Percentiles rank a stretch among this genome's conserved stretches.
phyloP scores from a whole-genome alignment of 345 rosid species.

The Arabidopsis suecica region DNA sequence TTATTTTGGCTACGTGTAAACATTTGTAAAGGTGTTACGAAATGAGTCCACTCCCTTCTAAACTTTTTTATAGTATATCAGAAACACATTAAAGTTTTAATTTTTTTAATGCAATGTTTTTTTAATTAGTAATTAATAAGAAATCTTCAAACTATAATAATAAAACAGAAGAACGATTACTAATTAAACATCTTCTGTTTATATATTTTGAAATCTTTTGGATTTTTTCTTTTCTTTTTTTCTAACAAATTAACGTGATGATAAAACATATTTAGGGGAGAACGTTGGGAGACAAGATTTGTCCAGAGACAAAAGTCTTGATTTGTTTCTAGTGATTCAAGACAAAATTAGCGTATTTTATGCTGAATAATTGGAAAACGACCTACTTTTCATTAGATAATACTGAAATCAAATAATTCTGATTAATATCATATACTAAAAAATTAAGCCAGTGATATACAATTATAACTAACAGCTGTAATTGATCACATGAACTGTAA shows the following conservation, averaged over 20 bases:
- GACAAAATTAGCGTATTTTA: constrained; percentile 23
- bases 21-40: constrained; percentile 21
- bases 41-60: background rate
- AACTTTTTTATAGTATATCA: background rate
- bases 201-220: background rate
- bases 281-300: constrained; percentile 31
- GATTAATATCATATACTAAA: background rate
- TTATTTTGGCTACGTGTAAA: constrained; percentile 22
- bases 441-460: constrained; percentile 25
- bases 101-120: background rate
- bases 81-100: too few species aligned
- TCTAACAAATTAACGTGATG: background rate
- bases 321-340: constrained; percentile 33
- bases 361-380: constrained; percentile 17
- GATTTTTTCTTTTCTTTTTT: background rate
- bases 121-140: background rate
- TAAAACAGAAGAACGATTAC: background rate
- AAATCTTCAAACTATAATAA: background rate
- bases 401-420: background rate
- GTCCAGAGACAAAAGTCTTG: constrained; percentile 36
- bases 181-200: background rate
- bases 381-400: background rate
- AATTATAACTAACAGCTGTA: constrained; percentile 23
- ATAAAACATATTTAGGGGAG: background rate
- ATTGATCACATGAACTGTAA: constrained; percentile 33